These are phyloP conservation scores for Talaromyces sp. DNA, from an alignment of 2,329 filamentous ascomycete species.

Conservation along the genomic window DNA sequence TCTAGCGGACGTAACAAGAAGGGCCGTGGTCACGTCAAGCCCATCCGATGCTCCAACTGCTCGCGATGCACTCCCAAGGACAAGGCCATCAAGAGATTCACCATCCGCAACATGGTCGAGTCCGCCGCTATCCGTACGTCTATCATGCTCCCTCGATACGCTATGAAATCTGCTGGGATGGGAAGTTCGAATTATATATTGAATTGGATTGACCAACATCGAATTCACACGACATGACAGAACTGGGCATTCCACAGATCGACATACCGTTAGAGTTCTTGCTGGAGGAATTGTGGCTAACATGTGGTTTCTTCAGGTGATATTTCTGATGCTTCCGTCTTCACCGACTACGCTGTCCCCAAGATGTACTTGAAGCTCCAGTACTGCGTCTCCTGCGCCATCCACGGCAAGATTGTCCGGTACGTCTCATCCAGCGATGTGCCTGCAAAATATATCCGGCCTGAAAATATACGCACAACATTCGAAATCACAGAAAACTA, in stretches of 20 bases:
- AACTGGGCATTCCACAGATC: not conserved
- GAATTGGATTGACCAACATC: not conserved
- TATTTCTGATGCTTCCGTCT: constrained; percentile 99
- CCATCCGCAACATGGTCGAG: constrained; percentile 99
- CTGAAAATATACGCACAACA: not conserved
- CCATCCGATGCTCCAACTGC: constrained; percentile 90
- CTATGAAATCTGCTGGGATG: constrained; percentile 2
- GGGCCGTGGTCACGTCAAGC: constrained; percentile 99
- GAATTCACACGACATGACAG: constrained; percentile 11
- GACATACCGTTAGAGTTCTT: not conserved
- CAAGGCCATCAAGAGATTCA: constrained; percentile 99
- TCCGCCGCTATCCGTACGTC: constrained; percentile 97
- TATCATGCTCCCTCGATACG: not conserved
- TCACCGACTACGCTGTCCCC: constrained; percentile 97
- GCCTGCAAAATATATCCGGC: not conserved
- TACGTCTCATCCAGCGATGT: constrained; percentile 53
- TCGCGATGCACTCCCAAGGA: constrained; percentile 95
- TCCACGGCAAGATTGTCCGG: constrained; percentile 99
- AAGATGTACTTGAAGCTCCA: constrained; percentile 99
- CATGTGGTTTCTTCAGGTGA: constrained; percentile 65
- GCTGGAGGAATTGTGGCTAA: constrained; percentile 12
- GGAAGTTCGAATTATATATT: not conserved
- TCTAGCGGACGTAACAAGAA: constrained; percentile 97
- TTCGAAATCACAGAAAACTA: not conserved
- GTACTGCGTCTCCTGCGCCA: constrained; percentile 99